phyloP scores from a whole-genome alignment of 805 yeast genomes.

The Sugiyamaella lignohabitans region DNA sequence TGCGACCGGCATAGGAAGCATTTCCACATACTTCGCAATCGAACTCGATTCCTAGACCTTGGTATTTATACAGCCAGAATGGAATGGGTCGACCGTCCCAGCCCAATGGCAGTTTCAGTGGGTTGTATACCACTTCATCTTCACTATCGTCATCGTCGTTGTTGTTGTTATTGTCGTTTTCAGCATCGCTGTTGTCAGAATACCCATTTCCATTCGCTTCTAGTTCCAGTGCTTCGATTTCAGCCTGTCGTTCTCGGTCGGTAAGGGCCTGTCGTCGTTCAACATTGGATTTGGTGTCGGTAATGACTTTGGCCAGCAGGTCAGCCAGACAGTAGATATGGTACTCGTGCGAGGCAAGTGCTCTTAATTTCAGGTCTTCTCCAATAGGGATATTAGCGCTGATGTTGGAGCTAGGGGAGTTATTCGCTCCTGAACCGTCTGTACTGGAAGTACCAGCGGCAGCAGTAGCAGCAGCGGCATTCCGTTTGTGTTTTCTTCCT shows the following conservation, averaged over 20 bases:
- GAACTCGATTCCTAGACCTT: slow-evolving; percentile 70
- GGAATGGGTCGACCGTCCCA: slow-evolving; percentile 92
- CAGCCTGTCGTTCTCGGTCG: slow-evolving; percentile 57
- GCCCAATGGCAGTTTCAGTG: slow-evolving; percentile 67
- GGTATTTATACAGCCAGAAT: slow-evolving; percentile 82
- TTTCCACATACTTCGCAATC: slow-evolving; percentile 86
- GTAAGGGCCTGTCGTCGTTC: slow-evolving; percentile 62
- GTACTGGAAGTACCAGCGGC: not conserved
- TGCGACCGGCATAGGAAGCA: slow-evolving; percentile 62
- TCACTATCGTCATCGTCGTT: slow-evolving; percentile 33
- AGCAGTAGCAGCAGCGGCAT: slow-evolving; percentile 21
- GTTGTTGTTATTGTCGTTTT: slow-evolving; percentile 12
- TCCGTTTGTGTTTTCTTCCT: slow-evolving; percentile 71
- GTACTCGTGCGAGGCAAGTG: slow-evolving; percentile 34
- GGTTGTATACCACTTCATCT: slow-evolving; percentile 34
- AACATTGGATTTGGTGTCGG: slow-evolving; percentile 50
- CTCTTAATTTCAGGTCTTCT: slow-evolving; percentile 16
- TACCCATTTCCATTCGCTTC: slow-evolving; percentile 26
- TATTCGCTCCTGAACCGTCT: not conserved
- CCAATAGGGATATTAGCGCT: too few relatives aligned
- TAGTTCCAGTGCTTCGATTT: slow-evolving; percentile 39
- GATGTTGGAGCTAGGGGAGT: not conserved
- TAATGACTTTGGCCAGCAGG: slow-evolving; percentile 37
- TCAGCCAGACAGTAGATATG: slow-evolving; percentile 35
- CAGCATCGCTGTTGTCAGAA: slow-evolving; percentile 20